Base-by-base conservation (phyloP, 129 eudicot species). In the Solidago caesia region DNA sequence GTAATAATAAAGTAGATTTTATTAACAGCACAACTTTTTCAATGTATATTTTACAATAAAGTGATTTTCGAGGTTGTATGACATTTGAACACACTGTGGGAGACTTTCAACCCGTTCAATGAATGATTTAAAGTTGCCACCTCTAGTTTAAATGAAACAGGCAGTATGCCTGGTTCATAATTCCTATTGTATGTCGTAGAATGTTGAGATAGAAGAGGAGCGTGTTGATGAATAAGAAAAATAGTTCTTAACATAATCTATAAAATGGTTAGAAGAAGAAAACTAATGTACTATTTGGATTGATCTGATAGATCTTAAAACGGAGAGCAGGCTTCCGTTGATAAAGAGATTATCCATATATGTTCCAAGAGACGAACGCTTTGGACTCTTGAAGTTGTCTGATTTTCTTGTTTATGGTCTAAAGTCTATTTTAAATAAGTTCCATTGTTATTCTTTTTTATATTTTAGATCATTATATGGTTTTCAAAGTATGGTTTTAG, bases 331-430 rank as follows among this genome's bases (percentile, higher is more conserved):
- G 72, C 45, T 89, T 45, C 78, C 85, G 21, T 51, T 80, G 13
- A 4, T 76, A 4, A 62, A 64, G 64, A 76, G 89, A 70, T 78
- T 85, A 58, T 64, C 62, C 67, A 85, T 87, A 69, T 91, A 91
- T 68, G 88, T 88, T 67, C 95, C 95, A 55, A 73, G 85, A 60
- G 95, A 88, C 44, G 95, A 91, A 70, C 61, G 79, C 46, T 88
- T 88, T 72, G 81, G 82, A 44, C 79, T 81, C 26, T 4, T 82
- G 45, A 91, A 88, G 79, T 7, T 86, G 64, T 73, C 88, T 0
- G 91, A 81, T 75, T 82, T 88, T 65, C 80, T 83, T 49, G 88
- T 81, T 12, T 77, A 73, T 70, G 82, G 80, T 12, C 3, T 84
- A 43, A 88, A 86, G 67, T 79, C 85, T 21, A 8, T 81, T 7